Evolutionary conservation across 1,284 basidiomycete genomes (phyloP), one percentile per base, ranked within the genome.

Genomic region (Takashimella tepidaria): DNA sequence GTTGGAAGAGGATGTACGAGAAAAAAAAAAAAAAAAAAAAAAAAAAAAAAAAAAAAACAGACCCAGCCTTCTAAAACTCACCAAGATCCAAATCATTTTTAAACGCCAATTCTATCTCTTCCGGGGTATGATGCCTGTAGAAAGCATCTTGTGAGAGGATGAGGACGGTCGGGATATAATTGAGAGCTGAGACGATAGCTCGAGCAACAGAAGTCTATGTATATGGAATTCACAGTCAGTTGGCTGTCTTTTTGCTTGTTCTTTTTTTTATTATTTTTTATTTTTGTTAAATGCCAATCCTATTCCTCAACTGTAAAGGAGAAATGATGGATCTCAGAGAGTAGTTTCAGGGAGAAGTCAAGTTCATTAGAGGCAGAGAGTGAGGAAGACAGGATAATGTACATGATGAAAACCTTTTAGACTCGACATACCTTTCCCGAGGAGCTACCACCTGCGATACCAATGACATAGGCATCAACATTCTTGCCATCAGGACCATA

Each of bases 401-500:
- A n/a, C n/a, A n/a, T n/a, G n/a, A n/a, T n/a, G n/a, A n/a, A n/a
- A n/a, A n/a, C n/a, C n/a, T n/a, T n/a, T n/a, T n/a, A n/a, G n/a
- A n/a, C 16, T 4, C n/a, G 3, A 53, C 78, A 62, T 54, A 90
- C 92, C 83, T 97, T 96, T 51, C 93, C 95, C 61, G 89, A 92
- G 0, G 92, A 91, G 60, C 87, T 90, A 1, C 93, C 93, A 52
- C 92, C 93, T 61, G 90, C 92, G 62, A 98, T 88, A 8, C 88
- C 93, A 54, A 98, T 87, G 24, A 97, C 90, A 71, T 96, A 98
- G 8, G 90, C 90, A 41, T 70, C 68, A 2, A 72, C 59, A 37
- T 65, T 68, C 71, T 72, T 78, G 83, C 92, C 92, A 84, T 76
- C 88, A 81, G 67, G 87, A 81, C 63, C 88, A 80, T 70, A 80